These are phyloP conservation scores for Nigrospora oryzae DNA, from an alignment of 2,329 filamentous ascomycete species.

Conservation along the genomic window DNA sequence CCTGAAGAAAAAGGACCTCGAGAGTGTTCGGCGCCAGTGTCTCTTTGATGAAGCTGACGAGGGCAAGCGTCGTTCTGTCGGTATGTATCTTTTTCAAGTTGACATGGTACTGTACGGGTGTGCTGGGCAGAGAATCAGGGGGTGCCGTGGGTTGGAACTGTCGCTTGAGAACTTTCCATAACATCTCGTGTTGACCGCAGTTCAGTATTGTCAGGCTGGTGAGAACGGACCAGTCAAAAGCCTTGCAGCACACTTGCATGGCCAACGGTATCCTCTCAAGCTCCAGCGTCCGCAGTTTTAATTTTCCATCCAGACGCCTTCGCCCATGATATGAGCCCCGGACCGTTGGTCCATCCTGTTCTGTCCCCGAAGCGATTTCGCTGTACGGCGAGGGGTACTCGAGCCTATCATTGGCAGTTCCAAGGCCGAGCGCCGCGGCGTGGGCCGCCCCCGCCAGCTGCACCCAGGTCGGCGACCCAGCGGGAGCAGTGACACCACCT, in stretches of 20 bases:
- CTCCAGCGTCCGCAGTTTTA: conserved; percentile 64
- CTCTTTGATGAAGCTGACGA: conserved; percentile 70
- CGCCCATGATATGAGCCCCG: conserved; percentile 8
- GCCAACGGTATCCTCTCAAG: conserved; percentile 70
- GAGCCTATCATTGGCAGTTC: too few relatives aligned
- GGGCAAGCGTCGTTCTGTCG: conserved; percentile 58
- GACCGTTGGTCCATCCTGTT: not conserved
- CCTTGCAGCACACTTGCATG: conserved; percentile 58
- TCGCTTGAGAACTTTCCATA: conserved; percentile 66
- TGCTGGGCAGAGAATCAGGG: conserved; percentile 20
- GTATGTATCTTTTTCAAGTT: conserved; percentile 68
- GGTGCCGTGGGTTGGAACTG: conserved; percentile 42
- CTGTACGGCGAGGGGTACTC: not conserved
- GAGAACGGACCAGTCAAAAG: conserved; percentile 66
- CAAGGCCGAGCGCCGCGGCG: too few relatives aligned
- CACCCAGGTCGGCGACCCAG: not conserved
- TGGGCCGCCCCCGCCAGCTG: too few relatives aligned
- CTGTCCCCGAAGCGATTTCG: not conserved
- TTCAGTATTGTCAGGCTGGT: conserved; percentile 66
- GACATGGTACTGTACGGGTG: conserved; percentile 47
- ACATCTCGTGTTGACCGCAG: conserved; percentile 62
- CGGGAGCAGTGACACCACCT: not conserved
- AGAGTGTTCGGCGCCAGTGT: conserved; percentile 70
- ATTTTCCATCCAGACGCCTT: conserved; percentile 43
- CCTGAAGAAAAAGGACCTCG: conserved; percentile 72